Evolutionary conservation across 805 yeast genomes (phyloP), one percentile per base, ranked within the genome.

Genomic region (Saccharomyces jurei): DNA sequence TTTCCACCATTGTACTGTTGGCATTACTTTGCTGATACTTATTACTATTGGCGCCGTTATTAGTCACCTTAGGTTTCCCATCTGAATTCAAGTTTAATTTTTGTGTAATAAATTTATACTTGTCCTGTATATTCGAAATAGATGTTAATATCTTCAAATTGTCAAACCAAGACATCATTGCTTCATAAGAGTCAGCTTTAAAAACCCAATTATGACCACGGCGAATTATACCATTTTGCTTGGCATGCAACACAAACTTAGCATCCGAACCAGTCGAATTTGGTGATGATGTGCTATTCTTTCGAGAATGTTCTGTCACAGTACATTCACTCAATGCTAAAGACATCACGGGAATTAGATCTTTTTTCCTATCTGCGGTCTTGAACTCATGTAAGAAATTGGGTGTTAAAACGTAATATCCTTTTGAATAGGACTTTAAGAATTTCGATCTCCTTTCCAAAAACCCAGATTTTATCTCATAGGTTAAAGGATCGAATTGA

Each of bases 141-240:
- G 77, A 71, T 2, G 94, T 86, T 61, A 90, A 75, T 49, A 75
- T 76, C 66, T 84, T 83, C 60, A 92, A 76, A 65, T 87, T 96
- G 60, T 81, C 81, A 70, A 81, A 88, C 99, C 99, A 92, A 44
- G 76, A 78, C 68, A 85, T 81, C 92, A 90, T 88, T 31, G 79
- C 70, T 46, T 84, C 86, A 63, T 86, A 87, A 50, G 86, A 80
- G 64, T 87, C 94, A n/a, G 95, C 85, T 60, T 96, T 79, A 74
- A 92, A 91, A n/a, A 91, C 94, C 89, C 94, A 89, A 63, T 89
- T 90, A 72, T 91, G 97, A 47, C 89, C 88, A 64, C 89, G 78
- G 58, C 83, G 85, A 58, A 89, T 77, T 56, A 86, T 73, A 13
- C 94, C 94, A 57, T 83, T 81, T 58, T 84, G 83, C 63, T 86